Conservation (phyloP, 2,329 filamentous ascomycete genomes). For the Blumeria hordei region DNA sequence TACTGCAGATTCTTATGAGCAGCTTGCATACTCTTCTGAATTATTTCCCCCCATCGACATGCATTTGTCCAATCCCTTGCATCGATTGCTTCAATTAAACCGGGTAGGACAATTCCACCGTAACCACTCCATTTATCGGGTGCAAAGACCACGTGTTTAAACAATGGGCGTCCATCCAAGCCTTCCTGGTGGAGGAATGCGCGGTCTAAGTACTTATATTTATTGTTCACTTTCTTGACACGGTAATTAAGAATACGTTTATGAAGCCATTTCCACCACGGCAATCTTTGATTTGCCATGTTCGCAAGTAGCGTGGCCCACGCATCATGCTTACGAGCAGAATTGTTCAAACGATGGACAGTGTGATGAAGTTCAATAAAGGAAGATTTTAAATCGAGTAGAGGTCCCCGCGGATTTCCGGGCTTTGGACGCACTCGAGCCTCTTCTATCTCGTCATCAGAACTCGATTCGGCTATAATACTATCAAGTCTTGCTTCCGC, state of each 20-base stretch:
- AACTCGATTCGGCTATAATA: slow-evolving; percentile 5
- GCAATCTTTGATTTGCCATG: slow-evolving; percentile 28
- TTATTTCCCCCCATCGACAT: slow-evolving; percentile 33
- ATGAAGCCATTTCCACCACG: slow-evolving; percentile 58
- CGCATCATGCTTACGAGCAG: slow-evolving; percentile 11
- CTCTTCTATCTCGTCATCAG: slow-evolving; percentile 11
- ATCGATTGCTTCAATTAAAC: slow-evolving; percentile 37
- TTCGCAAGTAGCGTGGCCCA: slow-evolving; percentile 13
- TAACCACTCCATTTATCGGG: slow-evolving; percentile 85
- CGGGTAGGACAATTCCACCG: slow-evolving; percentile 44
- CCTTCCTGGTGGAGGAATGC: slow-evolving; percentile 54
- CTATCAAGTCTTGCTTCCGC: slow-evolving; percentile 12
- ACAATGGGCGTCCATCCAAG: slow-evolving; percentile 62
- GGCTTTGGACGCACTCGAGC: slow-evolving; percentile 11
- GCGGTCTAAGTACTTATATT: slow-evolving; percentile 68
- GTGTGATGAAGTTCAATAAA: slow-evolving; percentile 12
- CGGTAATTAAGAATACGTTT: slow-evolving; percentile 37
- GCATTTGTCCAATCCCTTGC: slow-evolving; percentile 31
- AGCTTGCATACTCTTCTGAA: slow-evolving; percentile 24
- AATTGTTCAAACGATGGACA: slow-evolving; percentile 7
- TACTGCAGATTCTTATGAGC: slow-evolving; percentile 13
- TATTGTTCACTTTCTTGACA: slow-evolving; percentile 45
- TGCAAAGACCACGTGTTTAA: slow-evolving; percentile 87
- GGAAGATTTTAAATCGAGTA: slow-evolving; percentile 8
- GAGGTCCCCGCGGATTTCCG: slow-evolving; percentile 5